These are phyloP conservation scores for Physcia stellaris DNA, from an alignment of 495 filamentous ascomycete genomes.

Conservation along the genomic window DNA sequence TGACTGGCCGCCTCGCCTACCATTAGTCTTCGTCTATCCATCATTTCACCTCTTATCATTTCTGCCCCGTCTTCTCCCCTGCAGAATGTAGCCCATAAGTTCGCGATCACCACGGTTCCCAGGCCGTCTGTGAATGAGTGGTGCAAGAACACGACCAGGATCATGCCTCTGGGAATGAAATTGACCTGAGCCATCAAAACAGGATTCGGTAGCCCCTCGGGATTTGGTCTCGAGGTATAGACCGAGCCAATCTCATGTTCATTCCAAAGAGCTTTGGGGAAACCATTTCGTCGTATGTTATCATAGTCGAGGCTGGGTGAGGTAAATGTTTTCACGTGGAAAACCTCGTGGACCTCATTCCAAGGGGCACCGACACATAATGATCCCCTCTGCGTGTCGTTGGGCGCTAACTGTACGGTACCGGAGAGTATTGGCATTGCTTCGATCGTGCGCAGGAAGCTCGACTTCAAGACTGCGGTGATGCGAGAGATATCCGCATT, in stretches of 20 bases:
- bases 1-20: too few species aligned
- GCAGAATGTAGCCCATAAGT: conserved; percentile 6
- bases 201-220: conserved; percentile 12
- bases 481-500: background rate
- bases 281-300: conserved; percentile 2
- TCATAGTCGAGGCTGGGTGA: conserved; percentile 5
- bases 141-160: conserved; percentile 32
- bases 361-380: conserved; percentile 4
- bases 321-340: conserved; percentile 6
- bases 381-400: conserved; percentile 1
- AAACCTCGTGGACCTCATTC: background rate
- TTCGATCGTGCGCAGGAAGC: conserved; percentile 1
- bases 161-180: conserved; percentile 35
- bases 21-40: too few species aligned
- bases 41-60: conserved; percentile 2
- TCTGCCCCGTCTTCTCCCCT: conserved; percentile 3
- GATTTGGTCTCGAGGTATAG: too few species aligned
- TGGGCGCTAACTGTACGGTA: background rate
- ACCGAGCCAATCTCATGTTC: background rate
- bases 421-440: conserved; percentile 3
- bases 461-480: conserved; percentile 1
- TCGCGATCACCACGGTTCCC: conserved; percentile 4
- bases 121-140: conserved; percentile 34
- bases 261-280: conserved; percentile 2
- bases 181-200: conserved; percentile 40